Evolutionary conservation across 2,329 filamentous ascomycete genomes (phyloP).

Genomic region (Arthrobotrys conoides): DNA sequence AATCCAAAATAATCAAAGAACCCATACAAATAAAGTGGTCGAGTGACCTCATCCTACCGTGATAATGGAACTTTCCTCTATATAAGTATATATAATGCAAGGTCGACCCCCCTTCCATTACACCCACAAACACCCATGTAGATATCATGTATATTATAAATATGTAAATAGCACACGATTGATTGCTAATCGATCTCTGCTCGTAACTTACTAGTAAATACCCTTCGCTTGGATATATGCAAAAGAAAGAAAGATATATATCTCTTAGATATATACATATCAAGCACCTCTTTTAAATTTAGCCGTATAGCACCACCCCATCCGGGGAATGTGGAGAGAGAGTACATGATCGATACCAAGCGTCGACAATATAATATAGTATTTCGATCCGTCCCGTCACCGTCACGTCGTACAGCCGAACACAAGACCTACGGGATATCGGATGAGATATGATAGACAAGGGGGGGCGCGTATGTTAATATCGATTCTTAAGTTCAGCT

Average conservation of each 20-base stretch:
- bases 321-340: too few species aligned
- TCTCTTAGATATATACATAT: conserved; percentile 1
- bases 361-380: background rate
- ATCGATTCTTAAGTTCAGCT: background rate
- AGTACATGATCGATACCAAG: too few species aligned
- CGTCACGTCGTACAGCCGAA: conserved; percentile 15
- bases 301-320: too few species aligned
- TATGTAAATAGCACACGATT: too few species aligned
- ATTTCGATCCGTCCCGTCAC: conserved; percentile 19
- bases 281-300: background rate
- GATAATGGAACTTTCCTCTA: conserved; percentile 2
- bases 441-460: conserved; percentile 11
- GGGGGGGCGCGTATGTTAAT: background rate
- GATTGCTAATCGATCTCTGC: background rate
- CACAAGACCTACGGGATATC: conserved; percentile 23
- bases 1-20: background rate
- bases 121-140: too few species aligned
- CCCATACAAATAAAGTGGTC: background rate
- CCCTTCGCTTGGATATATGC: conserved; percentile 25
- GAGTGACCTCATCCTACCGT: conserved; percentile 17
- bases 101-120: too few species aligned
- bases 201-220: too few species aligned
- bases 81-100: too few species aligned
- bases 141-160: too few species aligned
- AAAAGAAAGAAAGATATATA: background rate